phyloP scores from a whole-genome alignment of 1,284 basidiomycete genomes.

The Cutaneotrichosporon dermatis region DNA sequence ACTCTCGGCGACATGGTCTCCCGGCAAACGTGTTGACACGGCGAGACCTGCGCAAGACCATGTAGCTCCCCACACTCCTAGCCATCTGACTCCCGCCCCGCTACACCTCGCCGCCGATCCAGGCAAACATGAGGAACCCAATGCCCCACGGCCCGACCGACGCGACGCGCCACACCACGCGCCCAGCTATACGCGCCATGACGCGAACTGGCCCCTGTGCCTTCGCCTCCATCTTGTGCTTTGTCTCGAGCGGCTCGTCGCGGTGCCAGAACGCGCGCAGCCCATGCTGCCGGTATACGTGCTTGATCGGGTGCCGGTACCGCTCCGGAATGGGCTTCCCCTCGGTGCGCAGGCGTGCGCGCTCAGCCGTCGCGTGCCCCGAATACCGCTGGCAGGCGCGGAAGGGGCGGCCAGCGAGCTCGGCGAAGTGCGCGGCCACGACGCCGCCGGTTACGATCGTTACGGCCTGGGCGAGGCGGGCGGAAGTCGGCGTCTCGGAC shows the following conservation, averaged over 20 bases:
- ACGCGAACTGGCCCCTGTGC: neutral
- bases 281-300: conserved; percentile 23
- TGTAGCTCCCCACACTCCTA: neutral
- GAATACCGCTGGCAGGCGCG: conserved; percentile 11
- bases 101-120: conserved; percentile 47
- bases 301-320: conserved; percentile 5
- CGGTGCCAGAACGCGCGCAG: conserved; percentile 30
- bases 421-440: conserved; percentile 38
- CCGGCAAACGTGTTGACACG: no score
- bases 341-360: conserved; percentile 1
- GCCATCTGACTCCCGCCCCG: neutral
- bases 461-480: conserved; percentile 43
- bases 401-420: conserved; percentile 41
- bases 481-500: conserved; percentile 30
- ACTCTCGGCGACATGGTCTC: no score
- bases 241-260: conserved; percentile 12
- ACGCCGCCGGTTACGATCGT: conserved; percentile 47
- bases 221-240: neutral
- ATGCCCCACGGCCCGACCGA: conserved; percentile 47
- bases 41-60: no score
- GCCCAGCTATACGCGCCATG: conserved; percentile 14
- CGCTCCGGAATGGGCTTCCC: conserved; percentile 4
- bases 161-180: conserved; percentile 42
- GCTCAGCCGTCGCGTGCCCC: conserved; percentile 5
- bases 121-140: conserved; percentile 48